These are phyloP conservation scores for Cinnamomum chago DNA, from an alignment of 164 flowering plant species.

Conservation along the genomic window DNA sequence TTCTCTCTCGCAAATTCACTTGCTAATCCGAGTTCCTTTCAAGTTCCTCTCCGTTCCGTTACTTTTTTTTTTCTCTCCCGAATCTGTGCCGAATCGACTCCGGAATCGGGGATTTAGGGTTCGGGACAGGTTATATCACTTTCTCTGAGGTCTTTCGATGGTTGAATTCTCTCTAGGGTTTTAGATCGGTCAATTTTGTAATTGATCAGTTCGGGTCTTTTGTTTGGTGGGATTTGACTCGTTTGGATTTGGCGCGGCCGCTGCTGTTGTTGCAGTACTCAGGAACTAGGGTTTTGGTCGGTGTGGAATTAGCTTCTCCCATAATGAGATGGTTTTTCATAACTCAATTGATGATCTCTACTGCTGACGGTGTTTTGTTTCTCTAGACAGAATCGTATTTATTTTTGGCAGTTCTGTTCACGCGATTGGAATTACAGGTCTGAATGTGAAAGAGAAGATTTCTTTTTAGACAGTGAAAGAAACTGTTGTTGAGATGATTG, in stretches of 20 bases:
- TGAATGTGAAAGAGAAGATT: not conserved
- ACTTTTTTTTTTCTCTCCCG: not conserved
- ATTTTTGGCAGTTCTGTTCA: not conserved
- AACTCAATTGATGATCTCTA: not conserved
- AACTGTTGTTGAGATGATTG: not conserved
- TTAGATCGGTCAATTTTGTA: not conserved
- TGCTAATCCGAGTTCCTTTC: conserved; percentile 9
- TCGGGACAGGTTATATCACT: not conserved
- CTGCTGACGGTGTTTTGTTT: not conserved
- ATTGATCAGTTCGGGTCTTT: not conserved
- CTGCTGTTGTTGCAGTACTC: not conserved
- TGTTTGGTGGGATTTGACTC: not conserved
- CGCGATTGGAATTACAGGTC: not conserved
- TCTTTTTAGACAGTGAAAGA: not conserved
- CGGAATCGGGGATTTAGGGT: not conserved
- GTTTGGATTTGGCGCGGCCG: not conserved
- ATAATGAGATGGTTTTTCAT: not conserved
- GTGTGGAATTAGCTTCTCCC: not conserved
- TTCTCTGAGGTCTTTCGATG: not conserved
- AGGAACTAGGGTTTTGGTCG: not conserved
- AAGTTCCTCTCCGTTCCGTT: not conserved
- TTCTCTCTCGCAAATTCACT: not conserved
- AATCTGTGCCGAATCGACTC: not conserved
- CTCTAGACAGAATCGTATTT: not conserved
- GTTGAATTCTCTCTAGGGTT: not conserved